phyloP scores from a whole-genome alignment of 352 stramenopile species.

The Phytopythium boreale region DNA sequence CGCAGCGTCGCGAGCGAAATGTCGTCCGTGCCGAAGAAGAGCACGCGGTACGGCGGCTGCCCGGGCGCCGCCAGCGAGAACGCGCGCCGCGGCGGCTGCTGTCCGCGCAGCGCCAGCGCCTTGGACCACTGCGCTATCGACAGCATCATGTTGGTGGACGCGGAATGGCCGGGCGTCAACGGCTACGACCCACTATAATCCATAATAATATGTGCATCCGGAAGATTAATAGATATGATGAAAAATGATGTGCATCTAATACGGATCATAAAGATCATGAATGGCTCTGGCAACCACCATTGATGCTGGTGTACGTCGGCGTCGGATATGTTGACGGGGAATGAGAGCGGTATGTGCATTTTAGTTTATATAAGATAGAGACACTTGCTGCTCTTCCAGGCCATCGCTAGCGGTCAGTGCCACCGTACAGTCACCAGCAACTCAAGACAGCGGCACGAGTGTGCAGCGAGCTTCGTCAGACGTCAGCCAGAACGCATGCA shows the following conservation, averaged over 20 bases:
- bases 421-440: too few species aligned
- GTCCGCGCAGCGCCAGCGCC: neutral
- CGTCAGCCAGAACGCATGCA: too few species aligned
- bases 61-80: conserved; percentile 31
- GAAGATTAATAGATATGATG: neutral
- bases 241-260: neutral
- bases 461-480: too few species aligned
- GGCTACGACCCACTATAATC: neutral
- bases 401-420: too few species aligned
- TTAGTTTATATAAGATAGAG: too few species aligned
- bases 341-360: too few species aligned
- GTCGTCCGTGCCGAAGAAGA: conserved; percentile 88
- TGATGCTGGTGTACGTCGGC: too few species aligned
- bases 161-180: neutral
- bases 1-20: conserved; percentile 78
- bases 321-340: too few species aligned
- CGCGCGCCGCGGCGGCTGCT: neutral
- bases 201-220: neutral
- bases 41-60: conserved; percentile 43
- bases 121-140: neutral
- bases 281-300: too few species aligned
- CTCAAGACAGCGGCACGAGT: too few species aligned
- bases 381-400: too few species aligned
- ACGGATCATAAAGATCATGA: neutral
- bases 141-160: neutral